Conservation (phyloP, 768 basidiomycete species). For the Lactarius vividus region DNA sequence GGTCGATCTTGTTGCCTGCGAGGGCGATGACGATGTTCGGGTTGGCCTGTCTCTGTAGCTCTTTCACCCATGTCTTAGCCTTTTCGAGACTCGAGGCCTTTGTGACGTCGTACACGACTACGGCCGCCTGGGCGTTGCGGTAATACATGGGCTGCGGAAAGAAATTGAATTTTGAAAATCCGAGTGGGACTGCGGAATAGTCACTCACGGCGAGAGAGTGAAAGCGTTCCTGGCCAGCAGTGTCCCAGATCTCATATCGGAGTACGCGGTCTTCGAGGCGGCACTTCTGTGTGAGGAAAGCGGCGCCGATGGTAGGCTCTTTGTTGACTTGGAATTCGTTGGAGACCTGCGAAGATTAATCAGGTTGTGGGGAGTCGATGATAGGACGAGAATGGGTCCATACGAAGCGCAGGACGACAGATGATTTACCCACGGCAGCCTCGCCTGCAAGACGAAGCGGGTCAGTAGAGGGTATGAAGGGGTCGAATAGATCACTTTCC, state of each 20-base stretch:
- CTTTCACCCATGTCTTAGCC: slow-evolving; percentile 99
- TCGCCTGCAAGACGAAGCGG: slow-evolving; percentile 58
- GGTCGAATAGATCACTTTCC: slow-evolving; percentile 49
- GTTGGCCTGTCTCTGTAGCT: slow-evolving; percentile 97
- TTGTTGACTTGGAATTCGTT: slow-evolving; percentile 99
- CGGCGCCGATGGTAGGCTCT: slow-evolving; percentile 97
- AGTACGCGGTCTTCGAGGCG: slow-evolving; percentile 91
- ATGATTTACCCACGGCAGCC: slow-evolving; percentile 98
- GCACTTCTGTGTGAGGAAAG: slow-evolving; percentile 93
- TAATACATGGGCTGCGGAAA: slow-evolving; percentile 89
- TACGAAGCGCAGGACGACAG: slow-evolving; percentile 96
- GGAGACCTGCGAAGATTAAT: slow-evolving; percentile 55
- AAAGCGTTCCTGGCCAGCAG: slow-evolving; percentile 94
- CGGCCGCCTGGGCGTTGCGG: slow-evolving; percentile 95
- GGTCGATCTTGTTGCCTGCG: slow-evolving; percentile 95
- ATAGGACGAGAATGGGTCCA: slow-evolving; percentile 35
- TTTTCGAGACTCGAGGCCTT: slow-evolving; percentile 95
- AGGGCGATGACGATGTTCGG: slow-evolving; percentile 99
- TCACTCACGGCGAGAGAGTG: slow-evolving; percentile 87
- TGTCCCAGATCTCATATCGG: slow-evolving; percentile 97
- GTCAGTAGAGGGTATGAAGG: background rate
- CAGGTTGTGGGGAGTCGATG: slow-evolving; percentile 7
- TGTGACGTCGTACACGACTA: slow-evolving; percentile 97
- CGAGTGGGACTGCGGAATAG: background rate
- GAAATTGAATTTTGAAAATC: slow-evolving; percentile 7